These are phyloP conservation scores for Aspergillus awamori DNA, from an alignment of 2,329 filamentous ascomycete species.

Conservation along the genomic window DNA sequence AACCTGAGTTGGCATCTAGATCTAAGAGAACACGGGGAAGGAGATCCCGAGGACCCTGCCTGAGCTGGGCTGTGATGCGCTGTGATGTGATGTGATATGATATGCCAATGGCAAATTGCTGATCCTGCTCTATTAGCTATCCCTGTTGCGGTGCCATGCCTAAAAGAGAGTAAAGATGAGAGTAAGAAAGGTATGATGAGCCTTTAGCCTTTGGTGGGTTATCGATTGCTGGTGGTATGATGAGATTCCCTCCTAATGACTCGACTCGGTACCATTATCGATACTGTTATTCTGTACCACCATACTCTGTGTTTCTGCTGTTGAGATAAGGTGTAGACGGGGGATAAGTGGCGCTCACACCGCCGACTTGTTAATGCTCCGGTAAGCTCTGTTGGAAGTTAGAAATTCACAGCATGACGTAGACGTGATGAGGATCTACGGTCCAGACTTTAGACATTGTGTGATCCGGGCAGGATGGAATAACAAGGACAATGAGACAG, in stretches of 20 bases:
- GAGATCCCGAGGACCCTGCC: not conserved
- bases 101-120: not conserved
- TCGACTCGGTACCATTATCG: not conserved
- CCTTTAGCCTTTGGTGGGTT: not conserved
- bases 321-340: not conserved
- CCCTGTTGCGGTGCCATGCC: not conserved
- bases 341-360: not conserved
- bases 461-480: not conserved
- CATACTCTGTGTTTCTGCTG: not conserved
- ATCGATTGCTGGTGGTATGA: not conserved
- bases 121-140: not conserved
- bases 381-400: not conserved
- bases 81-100: not conserved
- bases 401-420: not conserved
- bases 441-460: not conserved
- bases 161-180: too few relatives aligned
- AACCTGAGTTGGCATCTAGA: not conserved
- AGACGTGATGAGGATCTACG: not conserved
- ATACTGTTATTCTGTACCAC: not conserved
- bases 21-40: not conserved
- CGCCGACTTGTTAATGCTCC: not conserved
- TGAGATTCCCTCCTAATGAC: not conserved
- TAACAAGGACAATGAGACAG: not conserved
- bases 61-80: not conserved
- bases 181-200: too few relatives aligned